These are phyloP conservation scores for Aethionema arabicum DNA, from an alignment of 345 rosid species.

Conservation along the genomic window DNA sequence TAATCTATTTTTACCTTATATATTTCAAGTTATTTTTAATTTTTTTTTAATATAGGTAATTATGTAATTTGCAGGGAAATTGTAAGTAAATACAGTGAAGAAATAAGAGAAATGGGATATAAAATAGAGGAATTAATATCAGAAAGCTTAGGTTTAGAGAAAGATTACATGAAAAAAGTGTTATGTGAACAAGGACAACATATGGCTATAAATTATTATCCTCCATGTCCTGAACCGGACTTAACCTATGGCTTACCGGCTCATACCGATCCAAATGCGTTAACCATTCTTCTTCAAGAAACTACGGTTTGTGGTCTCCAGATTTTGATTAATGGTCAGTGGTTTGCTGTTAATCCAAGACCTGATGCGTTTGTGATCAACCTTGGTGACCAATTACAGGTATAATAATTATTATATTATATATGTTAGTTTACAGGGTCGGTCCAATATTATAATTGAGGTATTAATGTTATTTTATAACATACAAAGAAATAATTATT, in stretches of 20 bases:
- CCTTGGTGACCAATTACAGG: conserved; percentile 93
- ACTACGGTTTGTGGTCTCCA: conserved; percentile 74
- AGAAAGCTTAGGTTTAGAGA: conserved; percentile 81
- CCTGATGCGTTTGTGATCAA: conserved; percentile 81
- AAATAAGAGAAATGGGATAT: conserved; percentile 62
- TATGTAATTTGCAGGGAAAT: conserved; percentile 44
- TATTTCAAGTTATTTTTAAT: no score
- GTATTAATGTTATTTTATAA: no score
- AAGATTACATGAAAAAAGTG: conserved; percentile 44
- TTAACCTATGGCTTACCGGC: conserved; percentile 86
- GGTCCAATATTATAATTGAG: neutral
- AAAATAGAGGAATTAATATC: conserved; percentile 72
- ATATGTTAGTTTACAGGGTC: neutral
- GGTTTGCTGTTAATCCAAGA: conserved; percentile 80
- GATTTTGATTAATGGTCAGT: conserved; percentile 66
- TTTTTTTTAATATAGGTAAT: neutral
- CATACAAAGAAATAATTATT: no score
- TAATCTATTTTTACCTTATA: no score
- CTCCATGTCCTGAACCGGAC: conserved; percentile 91
- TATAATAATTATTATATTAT: conserved; percentile 9
- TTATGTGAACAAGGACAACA: conserved; percentile 93
- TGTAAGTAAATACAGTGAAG: conserved; percentile 56
- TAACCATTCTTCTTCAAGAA: conserved; percentile 87
- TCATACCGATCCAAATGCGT: conserved; percentile 89
- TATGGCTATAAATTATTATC: conserved; percentile 91